These are phyloP conservation scores for Lupinus albus DNA, from an alignment of 306 rosid species.

Conservation along the genomic window DNA sequence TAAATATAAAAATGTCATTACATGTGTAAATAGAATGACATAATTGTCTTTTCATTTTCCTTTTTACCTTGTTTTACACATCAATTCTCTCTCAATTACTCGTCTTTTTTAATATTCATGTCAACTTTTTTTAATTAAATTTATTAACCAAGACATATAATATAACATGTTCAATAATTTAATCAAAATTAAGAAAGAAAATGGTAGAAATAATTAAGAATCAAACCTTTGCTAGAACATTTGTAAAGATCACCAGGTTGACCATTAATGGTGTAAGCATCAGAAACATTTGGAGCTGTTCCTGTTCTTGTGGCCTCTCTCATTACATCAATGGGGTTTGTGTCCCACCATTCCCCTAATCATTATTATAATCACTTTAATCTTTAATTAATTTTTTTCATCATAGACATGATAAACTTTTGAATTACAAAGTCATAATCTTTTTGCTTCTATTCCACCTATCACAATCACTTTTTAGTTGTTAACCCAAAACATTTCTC, in stretches of 20 bases:
- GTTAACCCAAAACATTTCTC: too few relatives aligned
- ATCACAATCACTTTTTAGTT: background rate
- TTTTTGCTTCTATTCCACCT: slow-evolving; percentile 11
- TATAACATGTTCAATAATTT: background rate
- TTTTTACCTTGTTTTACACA: too few relatives aligned
- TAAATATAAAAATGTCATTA: too few relatives aligned
- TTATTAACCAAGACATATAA: slow-evolving; percentile 2
- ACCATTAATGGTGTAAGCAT: slow-evolving; percentile 89
- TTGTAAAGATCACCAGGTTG: slow-evolving; percentile 96
- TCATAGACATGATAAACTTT: slow-evolving; percentile 30
- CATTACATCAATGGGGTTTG: slow-evolving; percentile 77
- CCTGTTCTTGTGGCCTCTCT: slow-evolving; percentile 72
- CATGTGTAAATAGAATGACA: too few relatives aligned
- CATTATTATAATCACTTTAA: slow-evolving; percentile 19
- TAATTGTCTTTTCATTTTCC: too few relatives aligned
- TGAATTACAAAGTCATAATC: background rate
- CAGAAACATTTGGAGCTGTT: slow-evolving; percentile 74
- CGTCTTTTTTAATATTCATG: too few relatives aligned
- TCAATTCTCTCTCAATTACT: too few relatives aligned
- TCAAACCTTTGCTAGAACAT: slow-evolving; percentile 74
- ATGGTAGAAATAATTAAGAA: background rate
- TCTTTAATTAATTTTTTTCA: slow-evolving; percentile 23
- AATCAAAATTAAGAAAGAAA: slow-evolving; percentile 9
- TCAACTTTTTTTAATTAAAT: slow-evolving; percentile 18
- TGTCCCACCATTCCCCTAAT: slow-evolving; percentile 96